These are phyloP conservation scores for Stromatinia cepivora DNA, from an alignment of 2,329 filamentous ascomycete genomes.

Conservation along the genomic window DNA sequence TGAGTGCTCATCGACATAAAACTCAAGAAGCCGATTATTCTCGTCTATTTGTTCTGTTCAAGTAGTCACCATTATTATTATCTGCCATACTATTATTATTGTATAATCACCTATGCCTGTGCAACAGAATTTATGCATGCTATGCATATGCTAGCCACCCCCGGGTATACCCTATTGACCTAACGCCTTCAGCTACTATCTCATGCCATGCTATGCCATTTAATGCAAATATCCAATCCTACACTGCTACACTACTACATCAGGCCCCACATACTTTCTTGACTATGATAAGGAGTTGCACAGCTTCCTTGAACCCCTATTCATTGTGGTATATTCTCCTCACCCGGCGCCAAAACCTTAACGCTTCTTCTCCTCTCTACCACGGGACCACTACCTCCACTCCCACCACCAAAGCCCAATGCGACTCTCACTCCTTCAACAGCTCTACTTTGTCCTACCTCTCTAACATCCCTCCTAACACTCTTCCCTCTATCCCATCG, in stretches of 20 bases:
- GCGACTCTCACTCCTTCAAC: conserved; percentile 60
- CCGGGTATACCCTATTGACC: conserved; percentile 16
- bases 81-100: neutral
- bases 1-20: neutral
- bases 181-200: conserved; percentile 16
- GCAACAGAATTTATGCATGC: neutral
- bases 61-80: neutral
- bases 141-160: neutral
- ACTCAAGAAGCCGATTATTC: neutral
- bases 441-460: conserved; percentile 59
- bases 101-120: neutral
- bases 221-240: neutral
- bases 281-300: neutral
- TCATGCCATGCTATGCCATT: neutral
- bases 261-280: neutral
- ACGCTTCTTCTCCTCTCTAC: conserved; percentile 63
- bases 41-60: neutral
- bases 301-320: neutral
- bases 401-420: conserved; percentile 40
- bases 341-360: conserved; percentile 52
- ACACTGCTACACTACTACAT: neutral
- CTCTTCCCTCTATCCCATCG: conserved; percentile 26
- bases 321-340: conserved; percentile 26
- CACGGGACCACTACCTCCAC: conserved; percentile 39
- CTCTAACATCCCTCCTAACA: conserved; percentile 52